Evolutionary conservation across 1,284 basidiomycete genomes (phyloP).

Genomic region (Ceratobasidium sp.): DNA sequence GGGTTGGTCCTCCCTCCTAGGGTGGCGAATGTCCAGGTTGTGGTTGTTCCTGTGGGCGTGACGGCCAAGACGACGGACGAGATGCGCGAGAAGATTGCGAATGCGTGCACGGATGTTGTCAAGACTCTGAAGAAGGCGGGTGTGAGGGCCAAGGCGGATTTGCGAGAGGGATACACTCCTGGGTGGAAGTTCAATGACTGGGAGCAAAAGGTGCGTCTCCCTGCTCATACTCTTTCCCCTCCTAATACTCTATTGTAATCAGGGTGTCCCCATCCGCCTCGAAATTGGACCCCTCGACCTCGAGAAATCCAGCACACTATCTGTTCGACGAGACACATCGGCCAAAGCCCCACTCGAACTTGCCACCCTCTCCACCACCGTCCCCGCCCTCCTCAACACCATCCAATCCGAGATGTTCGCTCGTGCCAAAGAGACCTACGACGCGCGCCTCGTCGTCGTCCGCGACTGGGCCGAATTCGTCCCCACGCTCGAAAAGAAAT

Average conservation of each 20-base stretch:
- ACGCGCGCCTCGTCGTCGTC: slow-evolving; percentile 77
- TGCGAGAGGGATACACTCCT: slow-evolving; percentile 95
- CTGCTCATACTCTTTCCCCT: slow-evolving; percentile 27
- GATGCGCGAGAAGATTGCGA: slow-evolving; percentile 75
- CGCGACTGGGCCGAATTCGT: slow-evolving; percentile 93
- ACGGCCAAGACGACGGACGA: slow-evolving; percentile 79
- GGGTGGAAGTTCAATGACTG: slow-evolving; percentile 99
- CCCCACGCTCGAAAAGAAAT: slow-evolving; percentile 89
- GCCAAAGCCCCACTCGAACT: slow-evolving; percentile 81
- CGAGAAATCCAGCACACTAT: slow-evolving; percentile 81
- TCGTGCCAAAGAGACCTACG: slow-evolving; percentile 80
- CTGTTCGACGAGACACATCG: slow-evolving; percentile 90
- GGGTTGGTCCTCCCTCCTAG: slow-evolving; percentile 95
- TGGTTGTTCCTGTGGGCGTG: slow-evolving; percentile 94
- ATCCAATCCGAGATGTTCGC: slow-evolving; percentile 93
- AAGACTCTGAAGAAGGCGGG: slow-evolving; percentile 75
- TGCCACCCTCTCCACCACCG: slow-evolving; percentile 65
- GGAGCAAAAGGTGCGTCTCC: slow-evolving; percentile 92
- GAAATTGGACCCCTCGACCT: slow-evolving; percentile 97
- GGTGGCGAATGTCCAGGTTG: slow-evolving; percentile 91
- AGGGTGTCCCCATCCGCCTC: slow-evolving; percentile 96
- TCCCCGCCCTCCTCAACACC: slow-evolving; percentile 78
- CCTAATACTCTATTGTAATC: slow-evolving; percentile 4
- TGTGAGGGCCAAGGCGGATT: slow-evolving; percentile 88
- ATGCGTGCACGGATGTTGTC: slow-evolving; percentile 80